Conservation (phyloP, 345 rosid genomes). For the Durio zibethinus region DNA sequence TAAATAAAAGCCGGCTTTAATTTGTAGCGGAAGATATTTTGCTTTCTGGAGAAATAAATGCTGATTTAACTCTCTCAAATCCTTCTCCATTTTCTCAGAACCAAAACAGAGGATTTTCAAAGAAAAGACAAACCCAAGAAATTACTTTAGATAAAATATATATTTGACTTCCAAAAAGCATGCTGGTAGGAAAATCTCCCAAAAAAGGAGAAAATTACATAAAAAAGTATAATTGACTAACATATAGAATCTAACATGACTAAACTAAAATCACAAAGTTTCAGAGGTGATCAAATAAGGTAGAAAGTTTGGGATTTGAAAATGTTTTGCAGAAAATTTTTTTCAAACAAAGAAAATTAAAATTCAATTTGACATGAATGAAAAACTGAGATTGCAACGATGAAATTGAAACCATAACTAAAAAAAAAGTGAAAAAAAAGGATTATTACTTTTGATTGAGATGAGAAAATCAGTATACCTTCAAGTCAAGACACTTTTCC, state of each 20-base stretch:
- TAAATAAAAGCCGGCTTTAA: not conserved
- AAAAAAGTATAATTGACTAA: not conserved
- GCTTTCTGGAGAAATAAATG: not conserved
- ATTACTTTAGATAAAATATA: not conserved
- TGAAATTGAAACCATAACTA: not conserved
- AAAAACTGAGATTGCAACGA: not conserved
- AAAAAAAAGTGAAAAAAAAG: not conserved
- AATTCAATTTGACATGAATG: not conserved
- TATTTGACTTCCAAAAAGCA: not conserved
- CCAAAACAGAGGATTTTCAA: not conserved
- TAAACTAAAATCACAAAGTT: not conserved
- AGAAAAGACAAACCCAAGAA: not conserved
- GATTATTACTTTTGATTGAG: not conserved
- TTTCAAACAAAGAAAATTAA: not conserved
- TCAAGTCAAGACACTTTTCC: constrained; percentile 89
- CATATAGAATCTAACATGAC: not conserved
- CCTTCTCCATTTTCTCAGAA: not conserved
- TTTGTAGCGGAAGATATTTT: not conserved
- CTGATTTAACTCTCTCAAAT: not conserved
- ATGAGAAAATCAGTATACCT: constrained; percentile 37
- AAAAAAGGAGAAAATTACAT: not conserved
- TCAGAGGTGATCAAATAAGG: not conserved
- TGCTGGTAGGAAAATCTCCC: not conserved
- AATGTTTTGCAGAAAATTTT: not conserved
- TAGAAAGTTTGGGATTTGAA: not conserved